Conservation (phyloP, 495 filamentous ascomycete species). For the Extremus antarcticus region DNA sequence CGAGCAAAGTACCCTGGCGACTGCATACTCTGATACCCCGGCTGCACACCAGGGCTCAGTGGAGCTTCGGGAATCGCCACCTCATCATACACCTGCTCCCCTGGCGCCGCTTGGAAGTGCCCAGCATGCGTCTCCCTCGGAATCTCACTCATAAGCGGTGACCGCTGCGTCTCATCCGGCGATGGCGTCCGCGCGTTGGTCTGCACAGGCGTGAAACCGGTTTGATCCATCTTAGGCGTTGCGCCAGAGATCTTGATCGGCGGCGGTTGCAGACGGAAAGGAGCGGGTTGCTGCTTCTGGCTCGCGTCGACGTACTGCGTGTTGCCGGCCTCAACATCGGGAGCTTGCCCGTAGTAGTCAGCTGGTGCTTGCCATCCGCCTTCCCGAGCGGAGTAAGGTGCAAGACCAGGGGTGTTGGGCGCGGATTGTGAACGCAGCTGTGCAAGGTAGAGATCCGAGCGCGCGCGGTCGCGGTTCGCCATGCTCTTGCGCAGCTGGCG, state of each 20-base stretch:
- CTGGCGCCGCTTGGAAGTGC: conserved; percentile 44
- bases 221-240: conserved; percentile 55
- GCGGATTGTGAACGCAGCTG: conserved; percentile 86
- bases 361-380: conserved; percentile 30
- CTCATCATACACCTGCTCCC: conserved; percentile 54
- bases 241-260: conserved; percentile 65
- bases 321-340: conserved; percentile 43
- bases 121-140: conserved; percentile 23
- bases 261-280: conserved; percentile 77
- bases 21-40: neutral
- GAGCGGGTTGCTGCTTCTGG: conserved; percentile 44
- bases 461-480: conserved; percentile 86
- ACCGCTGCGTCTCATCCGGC: conserved; percentile 6
- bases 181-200: conserved; percentile 1
- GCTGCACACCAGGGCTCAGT: neutral
- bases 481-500: conserved; percentile 88
- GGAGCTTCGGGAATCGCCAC: conserved; percentile 47
- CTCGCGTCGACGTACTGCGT: conserved; percentile 44
- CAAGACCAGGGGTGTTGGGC: conserved; percentile 84
- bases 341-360: conserved; percentile 20
- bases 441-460: conserved; percentile 88
- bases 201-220: conserved; percentile 41
- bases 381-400: conserved; percentile 24
- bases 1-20: neutral
- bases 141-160: conserved; percentile 21